Percentiles rank a stretch among this genome's conserved stretches.
These are phyloP conservation scores for Saccharomycopsis sp. DNA, from an alignment of 805 yeast genomes.

Conservation along the genomic window DNA sequence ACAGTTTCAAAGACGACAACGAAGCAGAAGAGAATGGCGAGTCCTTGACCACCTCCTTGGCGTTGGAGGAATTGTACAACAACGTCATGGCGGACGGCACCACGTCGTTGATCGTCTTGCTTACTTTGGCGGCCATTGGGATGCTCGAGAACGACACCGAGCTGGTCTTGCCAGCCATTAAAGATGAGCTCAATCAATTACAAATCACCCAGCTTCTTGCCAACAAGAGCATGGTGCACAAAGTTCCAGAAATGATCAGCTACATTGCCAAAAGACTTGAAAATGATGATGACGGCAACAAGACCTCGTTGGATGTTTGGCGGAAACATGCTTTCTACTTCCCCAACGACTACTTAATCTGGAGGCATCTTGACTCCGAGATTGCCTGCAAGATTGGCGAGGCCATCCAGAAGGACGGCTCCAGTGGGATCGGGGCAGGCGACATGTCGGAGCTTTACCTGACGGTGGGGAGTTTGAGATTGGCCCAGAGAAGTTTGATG, in stretches of 20 bases:
- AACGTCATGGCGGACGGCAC: conserved; percentile 56
- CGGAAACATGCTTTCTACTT: conserved; percentile 64
- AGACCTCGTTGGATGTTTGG: no score
- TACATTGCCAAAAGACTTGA: conserved; percentile 40
- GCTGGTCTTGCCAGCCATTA: conserved; percentile 50
- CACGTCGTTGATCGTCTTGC: conserved; percentile 53
- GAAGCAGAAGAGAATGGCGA: no score
- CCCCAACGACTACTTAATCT: conserved; percentile 59
- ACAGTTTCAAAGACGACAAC: no score
- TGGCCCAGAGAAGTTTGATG: conserved; percentile 60
- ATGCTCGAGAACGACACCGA: conserved; percentile 52
- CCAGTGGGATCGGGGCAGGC: conserved; percentile 39
- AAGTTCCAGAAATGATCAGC: conserved; percentile 50
- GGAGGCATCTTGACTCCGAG: conserved; percentile 54
- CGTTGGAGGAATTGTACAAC: conserved; percentile 70
- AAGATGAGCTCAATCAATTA: conserved; percentile 52
- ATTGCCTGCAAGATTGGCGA: conserved; percentile 50
- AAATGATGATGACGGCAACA: conserved; percentile 15
- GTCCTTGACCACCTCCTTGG: conserved; percentile 72
- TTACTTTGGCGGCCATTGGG: conserved; percentile 74
- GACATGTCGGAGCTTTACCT: conserved; percentile 46
- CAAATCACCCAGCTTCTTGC: conserved; percentile 33
- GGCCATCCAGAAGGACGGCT: conserved; percentile 44
- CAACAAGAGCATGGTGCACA: conserved; percentile 40
- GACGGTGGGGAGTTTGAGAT: conserved; percentile 39